phyloP scores from a whole-genome alignment of 1,139 yeast species.

The Kluyveromyces sp. region DNA sequence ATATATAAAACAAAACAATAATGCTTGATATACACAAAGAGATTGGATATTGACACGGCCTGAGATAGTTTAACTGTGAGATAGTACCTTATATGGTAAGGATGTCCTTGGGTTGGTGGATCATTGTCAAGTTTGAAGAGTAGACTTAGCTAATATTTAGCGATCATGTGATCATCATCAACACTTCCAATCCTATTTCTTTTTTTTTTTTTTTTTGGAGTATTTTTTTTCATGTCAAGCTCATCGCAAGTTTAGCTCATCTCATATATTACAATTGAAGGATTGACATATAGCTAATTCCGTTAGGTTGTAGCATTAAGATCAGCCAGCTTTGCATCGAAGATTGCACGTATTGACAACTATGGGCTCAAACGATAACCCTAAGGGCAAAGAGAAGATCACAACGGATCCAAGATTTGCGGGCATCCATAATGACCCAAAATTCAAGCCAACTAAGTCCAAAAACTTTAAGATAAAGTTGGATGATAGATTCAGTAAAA shows the following conservation, averaged over 20 bases:
- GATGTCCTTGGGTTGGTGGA: too few species aligned
- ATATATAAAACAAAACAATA: too few species aligned
- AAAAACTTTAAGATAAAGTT: constrained; percentile 68
- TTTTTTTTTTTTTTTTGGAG: not conserved
- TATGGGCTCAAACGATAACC: too few species aligned
- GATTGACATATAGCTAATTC: not conserved
- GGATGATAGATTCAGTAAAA: constrained; percentile 77
- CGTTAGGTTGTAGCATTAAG: not conserved
- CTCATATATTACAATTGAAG: constrained; percentile 12
- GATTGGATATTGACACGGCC: too few species aligned
- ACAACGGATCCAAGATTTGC: constrained; percentile 70
- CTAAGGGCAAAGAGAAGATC: constrained; percentile 17
- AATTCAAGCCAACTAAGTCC: constrained; percentile 69
- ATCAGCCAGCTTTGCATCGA: not conserved
- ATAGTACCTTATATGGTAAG: too few species aligned
- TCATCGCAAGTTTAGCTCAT: constrained; percentile 14
- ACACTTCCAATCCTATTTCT: not conserved
- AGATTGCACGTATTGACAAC: not conserved
- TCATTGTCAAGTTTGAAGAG: too few species aligned
- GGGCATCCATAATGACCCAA: constrained; percentile 77
- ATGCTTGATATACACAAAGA: too few species aligned
- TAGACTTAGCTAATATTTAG: too few species aligned
- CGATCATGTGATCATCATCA: not conserved
- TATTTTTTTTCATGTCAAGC: not conserved
- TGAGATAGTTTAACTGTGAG: too few species aligned